phyloP scores from a whole-genome alignment of 257 asterid genomes.

The Schizonepeta tenuifolia region DNA sequence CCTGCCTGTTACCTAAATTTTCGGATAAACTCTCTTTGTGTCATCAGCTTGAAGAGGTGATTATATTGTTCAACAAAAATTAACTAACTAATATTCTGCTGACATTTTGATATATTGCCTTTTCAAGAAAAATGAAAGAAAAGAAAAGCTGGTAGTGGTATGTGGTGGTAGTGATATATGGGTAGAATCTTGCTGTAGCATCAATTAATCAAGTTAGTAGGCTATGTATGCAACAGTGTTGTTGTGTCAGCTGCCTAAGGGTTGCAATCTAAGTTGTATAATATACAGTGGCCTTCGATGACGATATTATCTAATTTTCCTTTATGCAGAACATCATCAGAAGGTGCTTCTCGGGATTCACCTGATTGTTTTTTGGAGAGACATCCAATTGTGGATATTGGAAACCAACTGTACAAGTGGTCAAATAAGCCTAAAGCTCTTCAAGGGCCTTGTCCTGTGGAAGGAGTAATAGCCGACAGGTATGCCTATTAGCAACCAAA shows the following conservation, averaged over 20 bases:
- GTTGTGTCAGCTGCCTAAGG: background rate
- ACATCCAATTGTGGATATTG: slow-evolving; percentile 32
- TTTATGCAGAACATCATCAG: slow-evolving; percentile 33
- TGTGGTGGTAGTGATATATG: background rate
- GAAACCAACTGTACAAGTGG: slow-evolving; percentile 29
- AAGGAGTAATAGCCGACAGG: slow-evolving; percentile 51
- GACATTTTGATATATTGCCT: background rate
- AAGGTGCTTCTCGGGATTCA: slow-evolving; percentile 39
- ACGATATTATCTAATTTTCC: slow-evolving; percentile 4
- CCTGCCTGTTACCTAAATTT: slow-evolving; percentile 12
- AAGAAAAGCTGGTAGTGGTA: background rate
- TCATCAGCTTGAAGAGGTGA: slow-evolving; percentile 2
- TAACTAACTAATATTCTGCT: background rate
- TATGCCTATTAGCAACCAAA: slow-evolving; percentile 22
- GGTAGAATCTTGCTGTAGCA: background rate
- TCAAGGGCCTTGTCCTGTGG: slow-evolving; percentile 39
- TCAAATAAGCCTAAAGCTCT: slow-evolving; percentile 35
- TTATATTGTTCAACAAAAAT: background rate
- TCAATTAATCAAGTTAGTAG: background rate
- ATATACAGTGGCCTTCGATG: slow-evolving; percentile 9
- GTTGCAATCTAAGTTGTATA: no score
- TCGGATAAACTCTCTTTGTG: slow-evolving; percentile 12
- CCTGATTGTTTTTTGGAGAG: slow-evolving; percentile 36
- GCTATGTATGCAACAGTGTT: background rate
- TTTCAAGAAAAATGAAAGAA: background rate